Evolutionary conservation across 495 filamentous ascomycete genomes (phyloP).

Genomic region (Xylaria castorea): DNA sequence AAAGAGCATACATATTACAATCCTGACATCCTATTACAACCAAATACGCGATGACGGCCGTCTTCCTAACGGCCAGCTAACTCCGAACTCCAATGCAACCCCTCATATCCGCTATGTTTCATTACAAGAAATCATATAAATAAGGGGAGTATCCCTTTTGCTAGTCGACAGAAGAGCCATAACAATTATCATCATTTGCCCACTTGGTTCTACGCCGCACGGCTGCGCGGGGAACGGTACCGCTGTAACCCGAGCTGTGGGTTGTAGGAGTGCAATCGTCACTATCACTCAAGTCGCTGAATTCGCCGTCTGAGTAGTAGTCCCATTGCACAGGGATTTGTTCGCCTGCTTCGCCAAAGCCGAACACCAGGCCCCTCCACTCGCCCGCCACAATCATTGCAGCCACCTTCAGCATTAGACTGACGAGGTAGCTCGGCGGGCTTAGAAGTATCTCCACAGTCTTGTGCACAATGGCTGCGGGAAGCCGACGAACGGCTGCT

Average conservation of each 20-base stretch:
- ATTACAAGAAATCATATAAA: slow-evolving; percentile 16
- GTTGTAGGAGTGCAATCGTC: slow-evolving; percentile 11
- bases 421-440: slow-evolving; percentile 76
- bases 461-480: slow-evolving; percentile 72
- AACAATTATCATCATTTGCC: background rate
- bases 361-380: slow-evolving; percentile 59
- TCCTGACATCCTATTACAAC: slow-evolving; percentile 15
- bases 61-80: slow-evolving; percentile 8
- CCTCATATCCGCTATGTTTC: background rate
- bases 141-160: background rate
- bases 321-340: slow-evolving; percentile 63
- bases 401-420: slow-evolving; percentile 80
- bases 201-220: slow-evolving; percentile 13
- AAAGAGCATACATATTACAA: slow-evolving; percentile 5
- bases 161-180: slow-evolving; percentile 17
- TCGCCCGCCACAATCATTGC: slow-evolving; percentile 73
- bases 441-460: slow-evolving; percentile 76
- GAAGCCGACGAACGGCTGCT: slow-evolving; percentile 59
- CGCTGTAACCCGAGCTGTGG: slow-evolving; percentile 7
- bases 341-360: slow-evolving; percentile 55
- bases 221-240: background rate
- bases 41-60: background rate
- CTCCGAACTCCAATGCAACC: slow-evolving; percentile 21
- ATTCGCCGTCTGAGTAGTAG: slow-evolving; percentile 55
- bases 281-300: slow-evolving; percentile 43